Evolutionary conservation across 2,329 filamentous ascomycete genomes (phyloP).

Genomic region (Diatrype stigma): DNA sequence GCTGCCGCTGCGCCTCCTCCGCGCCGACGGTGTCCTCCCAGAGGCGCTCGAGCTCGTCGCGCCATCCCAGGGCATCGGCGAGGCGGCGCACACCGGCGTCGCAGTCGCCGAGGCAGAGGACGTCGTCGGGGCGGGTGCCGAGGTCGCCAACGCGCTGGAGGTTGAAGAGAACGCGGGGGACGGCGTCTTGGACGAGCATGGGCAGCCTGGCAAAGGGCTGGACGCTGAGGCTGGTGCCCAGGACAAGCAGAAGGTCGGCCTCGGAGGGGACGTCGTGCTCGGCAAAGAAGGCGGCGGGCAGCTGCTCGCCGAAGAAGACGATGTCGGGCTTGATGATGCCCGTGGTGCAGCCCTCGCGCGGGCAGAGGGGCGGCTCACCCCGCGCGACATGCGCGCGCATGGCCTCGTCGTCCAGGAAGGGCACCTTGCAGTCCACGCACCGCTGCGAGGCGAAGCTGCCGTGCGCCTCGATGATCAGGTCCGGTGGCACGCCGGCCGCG

Average conservation of each 20-base stretch:
- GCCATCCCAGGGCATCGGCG: constrained; percentile 79
- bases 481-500: constrained; percentile 73
- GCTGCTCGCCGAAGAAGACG: constrained; percentile 77
- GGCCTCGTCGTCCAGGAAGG: constrained; percentile 66
- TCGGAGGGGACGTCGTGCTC: constrained; percentile 49
- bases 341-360: constrained; percentile 54
- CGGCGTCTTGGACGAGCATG: constrained; percentile 52
- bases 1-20: constrained; percentile 49
- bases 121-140: constrained; percentile 76
- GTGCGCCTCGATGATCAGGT: constrained; percentile 88
- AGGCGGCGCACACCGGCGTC: constrained; percentile 76
- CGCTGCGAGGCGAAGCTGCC: constrained; percentile 89
- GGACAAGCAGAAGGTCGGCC: constrained; percentile 76
- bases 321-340: constrained; percentile 92
- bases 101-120: constrained; percentile 76
- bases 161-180: constrained; percentile 83
- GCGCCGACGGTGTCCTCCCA: constrained; percentile 69
- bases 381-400: constrained; percentile 68
- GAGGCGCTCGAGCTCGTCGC: constrained; percentile 70
- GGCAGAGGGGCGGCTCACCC: constrained; percentile 68
- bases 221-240: constrained; percentile 85
- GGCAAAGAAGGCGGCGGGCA: constrained; percentile 60
- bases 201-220: constrained; percentile 87
- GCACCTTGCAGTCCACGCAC: constrained; percentile 80
- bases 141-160: constrained; percentile 76